A percentile compares a stretch with the other conserved stretches of the same genome.
phyloP scores from a whole-genome alignment of 805 yeast species.

The Ogataea thermomethanolica region DNA sequence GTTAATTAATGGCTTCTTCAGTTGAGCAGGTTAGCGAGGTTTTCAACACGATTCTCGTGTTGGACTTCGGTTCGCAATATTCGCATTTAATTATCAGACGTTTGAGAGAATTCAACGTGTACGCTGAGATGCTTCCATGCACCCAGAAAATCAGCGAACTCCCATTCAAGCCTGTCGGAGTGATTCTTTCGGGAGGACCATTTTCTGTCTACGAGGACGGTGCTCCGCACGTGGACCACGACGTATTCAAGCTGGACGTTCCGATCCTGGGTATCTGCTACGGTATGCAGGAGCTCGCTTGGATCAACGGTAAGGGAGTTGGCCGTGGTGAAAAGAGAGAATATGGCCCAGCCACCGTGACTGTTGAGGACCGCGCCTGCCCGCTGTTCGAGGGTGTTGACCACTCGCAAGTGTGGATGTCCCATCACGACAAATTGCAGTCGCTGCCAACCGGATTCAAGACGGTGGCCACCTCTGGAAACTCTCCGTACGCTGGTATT shows the following conservation, averaged over 20 bases:
- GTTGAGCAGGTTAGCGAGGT: slow-evolving; percentile 70
- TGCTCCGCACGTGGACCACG: slow-evolving; percentile 97
- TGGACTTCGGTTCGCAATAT: slow-evolving; percentile 98
- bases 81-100: slow-evolving; percentile 96
- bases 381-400: slow-evolving; percentile 84
- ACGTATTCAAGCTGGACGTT: slow-evolving; percentile 81
- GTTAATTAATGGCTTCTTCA: slow-evolving; percentile 6
- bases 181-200: slow-evolving; percentile 95
- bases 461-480: slow-evolving; percentile 84
- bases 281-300: slow-evolving; percentile 98
- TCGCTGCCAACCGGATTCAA: slow-evolving; percentile 87
- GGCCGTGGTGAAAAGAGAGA: slow-evolving; percentile 97
- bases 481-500: slow-evolving; percentile 95
- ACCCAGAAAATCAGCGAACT: slow-evolving; percentile 94
- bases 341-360: slow-evolving; percentile 94
- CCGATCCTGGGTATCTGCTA: slow-evolving; percentile 98
- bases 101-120: slow-evolving; percentile 94
- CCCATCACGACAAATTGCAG: slow-evolving; percentile 94
- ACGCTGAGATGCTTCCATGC: slow-evolving; percentile 99
- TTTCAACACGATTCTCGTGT: slow-evolving; percentile 94
- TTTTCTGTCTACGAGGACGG: slow-evolving; percentile 94
- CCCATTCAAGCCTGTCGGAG: slow-evolving; percentile 93
- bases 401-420: slow-evolving; percentile 98
- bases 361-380: slow-evolving; percentile 66
- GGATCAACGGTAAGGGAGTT: slow-evolving; percentile 94